Conservation (phyloP, 1,284 basidiomycete genomes). For the Papiliotrema laurentii region DNA sequence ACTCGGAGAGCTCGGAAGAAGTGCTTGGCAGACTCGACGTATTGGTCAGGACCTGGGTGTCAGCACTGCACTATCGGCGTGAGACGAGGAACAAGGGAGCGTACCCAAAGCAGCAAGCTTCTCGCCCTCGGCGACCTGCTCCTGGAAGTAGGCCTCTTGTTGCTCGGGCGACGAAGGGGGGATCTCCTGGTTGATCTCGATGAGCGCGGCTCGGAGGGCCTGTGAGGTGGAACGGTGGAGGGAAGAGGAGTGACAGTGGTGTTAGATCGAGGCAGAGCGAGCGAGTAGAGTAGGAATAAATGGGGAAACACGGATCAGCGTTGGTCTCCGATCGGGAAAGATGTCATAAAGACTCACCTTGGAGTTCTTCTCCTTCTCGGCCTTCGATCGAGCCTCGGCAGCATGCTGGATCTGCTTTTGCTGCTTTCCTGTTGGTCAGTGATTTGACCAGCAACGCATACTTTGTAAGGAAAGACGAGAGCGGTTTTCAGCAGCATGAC, state of each 20-base stretch:
- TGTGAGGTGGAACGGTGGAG: constrained; percentile 32
- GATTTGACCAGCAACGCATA: constrained; percentile 11
- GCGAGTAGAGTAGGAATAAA: background rate
- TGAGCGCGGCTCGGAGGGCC: constrained; percentile 26
- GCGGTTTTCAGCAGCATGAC: constrained; percentile 39
- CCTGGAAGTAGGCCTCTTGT: constrained; percentile 85
- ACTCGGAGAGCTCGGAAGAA: constrained; percentile 93
- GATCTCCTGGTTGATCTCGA: constrained; percentile 43
- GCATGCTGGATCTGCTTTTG: constrained; percentile 67
- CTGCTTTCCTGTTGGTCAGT: constrained; percentile 65
- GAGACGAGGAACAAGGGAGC: constrained; percentile 21
- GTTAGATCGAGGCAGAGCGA: background rate
- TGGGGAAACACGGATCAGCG: constrained; percentile 4
- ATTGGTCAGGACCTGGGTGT: constrained; percentile 63
- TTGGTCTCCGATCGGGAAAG: background rate
- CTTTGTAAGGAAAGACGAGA: background rate
- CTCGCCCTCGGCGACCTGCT: constrained; percentile 82
- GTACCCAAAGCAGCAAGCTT: constrained; percentile 71
- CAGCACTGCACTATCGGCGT: too few species aligned
- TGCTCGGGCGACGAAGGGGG: constrained; percentile 65
- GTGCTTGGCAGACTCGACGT: constrained; percentile 74
- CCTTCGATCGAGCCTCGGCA: constrained; percentile 58
- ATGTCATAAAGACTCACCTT: constrained; percentile 23
- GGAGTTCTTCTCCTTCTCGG: constrained; percentile 48
- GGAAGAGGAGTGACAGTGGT: constrained; percentile 9